These are phyloP conservation scores for Cladosporium sp. DNA, from an alignment of 2,329 filamentous ascomycete species.

Conservation along the genomic window DNA sequence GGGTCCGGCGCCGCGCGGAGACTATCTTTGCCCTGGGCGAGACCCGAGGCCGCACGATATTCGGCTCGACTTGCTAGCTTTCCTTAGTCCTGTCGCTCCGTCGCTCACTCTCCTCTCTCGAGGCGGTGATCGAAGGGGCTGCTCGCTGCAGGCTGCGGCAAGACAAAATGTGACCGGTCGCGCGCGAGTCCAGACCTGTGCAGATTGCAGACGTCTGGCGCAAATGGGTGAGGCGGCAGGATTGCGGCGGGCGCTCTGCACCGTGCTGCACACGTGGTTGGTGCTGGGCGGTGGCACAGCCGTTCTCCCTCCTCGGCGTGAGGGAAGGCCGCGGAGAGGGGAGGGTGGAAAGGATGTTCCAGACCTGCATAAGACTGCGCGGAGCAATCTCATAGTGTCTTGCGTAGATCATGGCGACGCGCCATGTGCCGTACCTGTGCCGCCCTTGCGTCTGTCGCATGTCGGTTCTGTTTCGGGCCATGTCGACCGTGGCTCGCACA, in stretches of 20 bases:
- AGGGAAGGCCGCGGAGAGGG: constrained; percentile 1
- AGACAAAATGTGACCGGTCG: no score
- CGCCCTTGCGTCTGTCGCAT: constrained; percentile 8
- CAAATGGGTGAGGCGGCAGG: constrained; percentile 4
- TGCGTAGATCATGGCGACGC: not conserved
- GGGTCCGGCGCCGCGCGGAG: constrained; percentile 11
- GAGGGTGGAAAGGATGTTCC: not conserved
- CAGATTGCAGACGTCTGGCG: no score
- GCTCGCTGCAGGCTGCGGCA: no score
- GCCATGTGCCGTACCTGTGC: constrained; percentile 1
- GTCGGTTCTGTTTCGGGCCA: constrained; percentile 1
- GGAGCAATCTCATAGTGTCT: constrained; percentile 3
- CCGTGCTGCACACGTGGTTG: constrained; percentile 8
- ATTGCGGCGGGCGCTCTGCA: constrained; percentile 5
- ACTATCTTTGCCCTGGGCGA: constrained; percentile 6
- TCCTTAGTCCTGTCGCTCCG: not conserved
- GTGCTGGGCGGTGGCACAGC: not conserved
- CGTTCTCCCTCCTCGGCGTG: not conserved
- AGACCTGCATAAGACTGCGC: constrained; percentile 10
- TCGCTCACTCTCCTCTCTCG: no score
- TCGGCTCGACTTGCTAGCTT: constrained; percentile 9
- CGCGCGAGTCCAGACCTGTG: no score
- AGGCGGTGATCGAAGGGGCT: constrained; percentile 1
- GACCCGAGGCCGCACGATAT: not conserved
- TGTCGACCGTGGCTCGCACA: not conserved